phyloP scores from a whole-genome alignment of 768 basidiomycete species.

The Kwoniella heveanensis region DNA sequence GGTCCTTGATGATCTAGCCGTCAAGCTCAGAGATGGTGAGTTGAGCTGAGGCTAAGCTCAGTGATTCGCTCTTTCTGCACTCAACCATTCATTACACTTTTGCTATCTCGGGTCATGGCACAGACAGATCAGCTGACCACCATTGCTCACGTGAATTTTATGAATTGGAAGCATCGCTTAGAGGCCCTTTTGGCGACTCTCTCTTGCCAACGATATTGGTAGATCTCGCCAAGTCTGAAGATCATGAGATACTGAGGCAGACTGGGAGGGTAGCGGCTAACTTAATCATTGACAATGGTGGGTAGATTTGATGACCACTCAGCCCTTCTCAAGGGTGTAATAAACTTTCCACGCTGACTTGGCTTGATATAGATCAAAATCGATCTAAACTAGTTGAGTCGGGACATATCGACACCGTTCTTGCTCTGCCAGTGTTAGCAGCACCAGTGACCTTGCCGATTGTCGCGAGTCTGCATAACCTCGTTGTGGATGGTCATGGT shows the following conservation, averaged over 20 bases:
- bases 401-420: constrained; percentile 15
- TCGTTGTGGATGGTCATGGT: constrained; percentile 10
- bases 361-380: constrained; percentile 11
- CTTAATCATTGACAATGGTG: constrained; percentile 19
- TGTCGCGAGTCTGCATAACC: constrained; percentile 24
- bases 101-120: no score
- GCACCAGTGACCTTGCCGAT: constrained; percentile 4
- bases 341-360: background rate
- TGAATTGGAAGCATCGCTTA: background rate
- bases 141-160: no score
- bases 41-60: no score
- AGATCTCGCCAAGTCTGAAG: background rate
- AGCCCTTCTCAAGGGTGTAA: background rate
- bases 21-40: constrained; percentile 1
- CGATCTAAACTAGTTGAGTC: constrained; percentile 4
- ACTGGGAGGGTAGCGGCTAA: constrained; percentile 25
- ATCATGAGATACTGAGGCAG: constrained; percentile 8
- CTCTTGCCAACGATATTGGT: constrained; percentile 6
- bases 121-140: no score
- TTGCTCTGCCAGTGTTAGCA: background rate
- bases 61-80: no score
- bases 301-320: background rate
- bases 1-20: background rate
- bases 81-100: no score
- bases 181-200: constrained; percentile 10